phyloP scores from a whole-genome alignment of 306 rosid species.

The Sphenostylis stenocarpa region DNA sequence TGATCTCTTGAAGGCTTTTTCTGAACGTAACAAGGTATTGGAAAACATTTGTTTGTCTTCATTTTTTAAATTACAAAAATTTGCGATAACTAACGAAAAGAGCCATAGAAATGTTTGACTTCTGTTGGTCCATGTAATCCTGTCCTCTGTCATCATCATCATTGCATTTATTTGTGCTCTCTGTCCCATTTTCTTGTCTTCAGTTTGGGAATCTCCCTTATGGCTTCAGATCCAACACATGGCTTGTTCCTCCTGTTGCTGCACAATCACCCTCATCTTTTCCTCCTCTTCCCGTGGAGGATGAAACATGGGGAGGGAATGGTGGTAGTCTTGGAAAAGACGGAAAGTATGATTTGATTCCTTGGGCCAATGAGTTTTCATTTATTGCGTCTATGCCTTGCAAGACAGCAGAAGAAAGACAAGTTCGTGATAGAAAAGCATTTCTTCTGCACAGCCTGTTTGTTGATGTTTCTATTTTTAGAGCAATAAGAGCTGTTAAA shows the following conservation, averaged over 20 bases:
- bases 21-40: conserved; percentile 86
- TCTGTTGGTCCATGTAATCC: neutral
- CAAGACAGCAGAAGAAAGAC: conserved; percentile 92
- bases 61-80: neutral
- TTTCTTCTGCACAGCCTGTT: conserved; percentile 94
- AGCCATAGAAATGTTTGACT: neutral
- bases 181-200: conserved; percentile 23
- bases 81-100: neutral
- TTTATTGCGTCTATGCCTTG: conserved; percentile 87
- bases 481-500: conserved; percentile 69
- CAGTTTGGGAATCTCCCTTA: conserved; percentile 98
- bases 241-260: conserved; percentile 93
- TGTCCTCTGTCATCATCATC: neutral
- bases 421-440: conserved; percentile 88
- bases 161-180: conserved; percentile 7
- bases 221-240: conserved; percentile 94
- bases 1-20: conserved; percentile 85
- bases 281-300: conserved; percentile 85
- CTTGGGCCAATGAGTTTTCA: conserved; percentile 89
- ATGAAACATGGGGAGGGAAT: conserved; percentile 92
- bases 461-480: conserved; percentile 84
- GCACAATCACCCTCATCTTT: conserved; percentile 69
- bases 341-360: conserved; percentile 71
- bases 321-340: conserved; percentile 94
- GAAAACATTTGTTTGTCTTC: neutral